Base-by-base conservation (phyloP, 306 rosid species). In the Cucumis cinereus region DNA sequence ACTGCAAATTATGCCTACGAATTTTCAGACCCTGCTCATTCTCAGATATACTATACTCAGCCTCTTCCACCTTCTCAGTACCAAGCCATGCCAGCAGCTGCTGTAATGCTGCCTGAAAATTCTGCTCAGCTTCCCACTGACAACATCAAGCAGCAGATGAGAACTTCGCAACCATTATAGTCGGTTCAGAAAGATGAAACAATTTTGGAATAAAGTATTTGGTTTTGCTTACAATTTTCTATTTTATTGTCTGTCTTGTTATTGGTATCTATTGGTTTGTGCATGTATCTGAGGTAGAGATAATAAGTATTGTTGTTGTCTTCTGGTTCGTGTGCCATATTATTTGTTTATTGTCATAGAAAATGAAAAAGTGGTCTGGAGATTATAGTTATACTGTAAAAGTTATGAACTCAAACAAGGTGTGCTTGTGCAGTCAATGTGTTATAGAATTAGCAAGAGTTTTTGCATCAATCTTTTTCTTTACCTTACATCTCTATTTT, bases 11-110 rank as follows among this genome's bases (percentile, higher is more conserved):
- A 90, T 83, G 81, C 86, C 14, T 92, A 85, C 66, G 96, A 94
- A 68, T 92, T 77, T 79, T 76, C 87, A 3, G 94, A 92, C 59
- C 89, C 97, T 72, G 83, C 89, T 60, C 90, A 87, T 83, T 83
- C 87, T 64, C 95, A 90, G 82, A 79, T 94, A 41, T 92, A 87
- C 90, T 94, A 88, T 79, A 85, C 97, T 28, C 96, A 88, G 60
- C 90, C 96, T 77, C 58, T 90, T 81, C 84, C 93, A 1, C 96
- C 90, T 80, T 89, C 97, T 73, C 96, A 92, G 79, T 89, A 94
- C 79, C 99, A 94, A 81, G 89, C 97, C 77, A 91, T 94, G 98
- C 81, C 92, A 4, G 86, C 85, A 28, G 80, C 82, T 1, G 76
- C 87, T 53, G 91, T 84, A 64, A 77, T 79, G 79, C 83, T 83